phyloP scores from a whole-genome alignment of 768 basidiomycete species.

The Suillus plorans region DNA sequence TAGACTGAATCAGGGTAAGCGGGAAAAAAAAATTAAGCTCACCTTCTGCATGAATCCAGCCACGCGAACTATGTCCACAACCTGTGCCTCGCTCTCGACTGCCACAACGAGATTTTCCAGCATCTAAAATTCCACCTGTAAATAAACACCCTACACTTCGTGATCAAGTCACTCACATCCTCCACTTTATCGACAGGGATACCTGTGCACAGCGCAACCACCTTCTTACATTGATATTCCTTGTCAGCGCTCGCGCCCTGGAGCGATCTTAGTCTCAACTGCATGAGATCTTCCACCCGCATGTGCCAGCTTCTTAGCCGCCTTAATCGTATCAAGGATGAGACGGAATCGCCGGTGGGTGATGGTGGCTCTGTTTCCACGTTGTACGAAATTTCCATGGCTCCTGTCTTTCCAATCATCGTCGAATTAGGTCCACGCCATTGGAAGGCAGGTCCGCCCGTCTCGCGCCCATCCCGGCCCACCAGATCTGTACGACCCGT shows the following conservation, averaged over 20 bases:
- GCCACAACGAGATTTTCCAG: conserved; percentile 83
- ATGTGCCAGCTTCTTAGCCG: conserved; percentile 83
- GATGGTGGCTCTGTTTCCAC: conserved; percentile 74
- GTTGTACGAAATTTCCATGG: conserved; percentile 60
- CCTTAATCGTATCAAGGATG: conserved; percentile 67
- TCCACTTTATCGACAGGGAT: conserved; percentile 88
- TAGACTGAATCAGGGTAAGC: conserved; percentile 20
- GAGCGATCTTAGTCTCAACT: conserved; percentile 63
- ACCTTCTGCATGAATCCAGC: conserved; percentile 93
- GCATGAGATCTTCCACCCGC: conserved; percentile 73
- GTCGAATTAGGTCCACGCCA: conserved; percentile 68
- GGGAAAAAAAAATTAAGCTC: conserved; percentile 18
- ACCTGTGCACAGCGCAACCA: conserved; percentile 86
- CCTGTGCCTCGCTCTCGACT: conserved; percentile 82
- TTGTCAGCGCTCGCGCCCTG: conserved; percentile 85
- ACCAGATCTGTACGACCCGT: conserved; percentile 66
- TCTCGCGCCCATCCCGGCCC: conserved; percentile 36
- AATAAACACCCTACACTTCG: conserved; percentile 20
- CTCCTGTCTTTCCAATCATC: conserved; percentile 61
- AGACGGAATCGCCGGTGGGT: conserved; percentile 56
- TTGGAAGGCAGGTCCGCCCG: conserved; percentile 58
- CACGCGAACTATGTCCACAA: conserved; percentile 81
- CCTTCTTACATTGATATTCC: conserved; percentile 88
- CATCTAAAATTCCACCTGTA: conserved; percentile 50
- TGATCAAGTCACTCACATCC: conserved; percentile 57